A percentile compares a stretch with the other conserved stretches of the same genome.
These are phyloP conservation scores for Oenanthe javanica DNA, from an alignment of 140 eudicot genomes.

Conservation along the genomic window DNA sequence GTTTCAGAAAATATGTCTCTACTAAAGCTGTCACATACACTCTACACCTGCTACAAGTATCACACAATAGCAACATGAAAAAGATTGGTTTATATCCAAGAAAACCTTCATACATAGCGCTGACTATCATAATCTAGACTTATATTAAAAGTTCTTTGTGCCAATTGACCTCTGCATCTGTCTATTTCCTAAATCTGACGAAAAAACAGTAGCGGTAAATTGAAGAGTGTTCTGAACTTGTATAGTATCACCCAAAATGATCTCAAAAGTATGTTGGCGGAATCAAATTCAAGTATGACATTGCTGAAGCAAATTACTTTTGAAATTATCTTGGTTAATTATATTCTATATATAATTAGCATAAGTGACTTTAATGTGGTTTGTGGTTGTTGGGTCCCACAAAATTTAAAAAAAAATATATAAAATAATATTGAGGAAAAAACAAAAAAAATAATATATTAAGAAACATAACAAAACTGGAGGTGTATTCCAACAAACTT, in stretches of 20 bases:
- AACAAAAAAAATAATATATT: background rate
- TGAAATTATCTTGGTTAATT: background rate
- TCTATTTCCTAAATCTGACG: background rate
- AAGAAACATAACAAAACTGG: background rate
- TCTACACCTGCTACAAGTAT: background rate
- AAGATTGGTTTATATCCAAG: background rate
- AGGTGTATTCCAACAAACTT: too few relatives aligned
- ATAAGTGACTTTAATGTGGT: too few relatives aligned
- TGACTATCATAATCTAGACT: background rate
- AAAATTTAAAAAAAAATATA: too few relatives aligned
- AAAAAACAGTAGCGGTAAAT: background rate
- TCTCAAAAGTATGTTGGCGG: background rate
- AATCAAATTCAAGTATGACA: background rate
- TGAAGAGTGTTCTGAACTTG: background rate
- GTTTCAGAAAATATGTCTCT: background rate
- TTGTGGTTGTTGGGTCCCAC: too few relatives aligned
- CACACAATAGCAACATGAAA: background rate
- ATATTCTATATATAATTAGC: too few relatives aligned
- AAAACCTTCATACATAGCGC: background rate
- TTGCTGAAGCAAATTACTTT: background rate
- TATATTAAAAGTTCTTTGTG: background rate
- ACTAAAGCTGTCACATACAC: background rate
- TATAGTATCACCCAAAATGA: background rate
- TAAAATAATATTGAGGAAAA: background rate
- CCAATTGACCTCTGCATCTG: background rate